Conservation (phyloP, 2,329 filamentous ascomycete species). For the Cytospora schulzeri region DNA sequence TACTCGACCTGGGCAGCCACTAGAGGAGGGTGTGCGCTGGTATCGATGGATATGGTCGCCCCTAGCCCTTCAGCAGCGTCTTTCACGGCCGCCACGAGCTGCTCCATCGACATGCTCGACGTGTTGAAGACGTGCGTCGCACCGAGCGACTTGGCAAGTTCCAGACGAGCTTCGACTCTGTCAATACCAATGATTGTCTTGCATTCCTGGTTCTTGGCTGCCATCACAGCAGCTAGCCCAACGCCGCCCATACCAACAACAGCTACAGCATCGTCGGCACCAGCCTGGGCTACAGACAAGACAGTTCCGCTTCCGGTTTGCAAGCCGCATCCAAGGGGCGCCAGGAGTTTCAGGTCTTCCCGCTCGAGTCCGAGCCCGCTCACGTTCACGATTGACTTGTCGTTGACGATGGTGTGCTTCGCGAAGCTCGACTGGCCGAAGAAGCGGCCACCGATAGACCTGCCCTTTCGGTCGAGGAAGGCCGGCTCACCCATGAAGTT, state of each 20-base stretch:
- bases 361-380: constrained; percentile 14
- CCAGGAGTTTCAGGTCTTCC: constrained; percentile 33
- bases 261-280: constrained; percentile 29
- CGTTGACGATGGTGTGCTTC: constrained; percentile 36
- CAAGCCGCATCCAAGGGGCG: constrained; percentile 38
- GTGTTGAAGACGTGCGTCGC: constrained; percentile 42
- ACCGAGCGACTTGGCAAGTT: constrained; percentile 40
- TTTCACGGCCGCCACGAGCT: constrained; percentile 51
- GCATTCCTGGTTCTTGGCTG: constrained; percentile 25
- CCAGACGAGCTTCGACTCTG: constrained; percentile 45
- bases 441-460: constrained; percentile 38
- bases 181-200: constrained; percentile 44
- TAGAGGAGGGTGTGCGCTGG: constrained; percentile 46
- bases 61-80: constrained; percentile 49
- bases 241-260: constrained; percentile 37
- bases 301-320: constrained; percentile 39
- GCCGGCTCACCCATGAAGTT: constrained; percentile 55
- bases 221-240: constrained; percentile 29
- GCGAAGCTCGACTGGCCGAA: constrained; percentile 41
- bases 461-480: constrained; percentile 42
- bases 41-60: constrained; percentile 51
- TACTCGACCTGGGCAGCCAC: constrained; percentile 45
- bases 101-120: constrained; percentile 37
- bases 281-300: constrained; percentile 35
- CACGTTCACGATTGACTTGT: constrained; percentile 36